Evolutionary conservation across 768 basidiomycete genomes (phyloP).

Genomic region (Holtermannia corniformis): DNA sequence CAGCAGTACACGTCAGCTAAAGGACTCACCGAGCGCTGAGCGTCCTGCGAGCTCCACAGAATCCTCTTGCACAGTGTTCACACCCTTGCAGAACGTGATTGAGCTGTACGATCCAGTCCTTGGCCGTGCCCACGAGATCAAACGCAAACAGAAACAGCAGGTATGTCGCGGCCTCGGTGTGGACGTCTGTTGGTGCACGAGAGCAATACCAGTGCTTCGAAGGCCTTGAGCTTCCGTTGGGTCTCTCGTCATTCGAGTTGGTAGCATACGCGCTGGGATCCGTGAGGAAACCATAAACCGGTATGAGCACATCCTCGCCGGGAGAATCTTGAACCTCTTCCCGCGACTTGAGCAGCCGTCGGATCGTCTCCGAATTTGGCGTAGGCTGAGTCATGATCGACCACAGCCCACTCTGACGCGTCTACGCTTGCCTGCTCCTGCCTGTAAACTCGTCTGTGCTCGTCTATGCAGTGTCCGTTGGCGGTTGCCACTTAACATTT

Average conservation of each 20-base stretch:
- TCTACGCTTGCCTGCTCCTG: background rate
- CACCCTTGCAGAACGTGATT: conserved; percentile 55
- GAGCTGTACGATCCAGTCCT: conserved; percentile 56
- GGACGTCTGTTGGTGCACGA: conserved; percentile 48
- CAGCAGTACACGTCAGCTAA: background rate
- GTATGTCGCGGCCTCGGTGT: conserved; percentile 64
- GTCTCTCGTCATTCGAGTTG: conserved; percentile 3
- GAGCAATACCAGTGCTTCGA: conserved; percentile 70
- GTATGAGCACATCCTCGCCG: conserved; percentile 22
- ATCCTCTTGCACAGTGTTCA: conserved; percentile 57
- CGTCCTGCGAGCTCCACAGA: conserved; percentile 55
- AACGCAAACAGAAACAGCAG: conserved; percentile 76
- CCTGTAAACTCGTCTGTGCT: background rate
- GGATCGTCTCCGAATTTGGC: conserved; percentile 12
- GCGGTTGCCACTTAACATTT: conserved; percentile 4
- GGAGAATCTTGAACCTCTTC: conserved; percentile 22
- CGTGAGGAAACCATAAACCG: conserved; percentile 25
- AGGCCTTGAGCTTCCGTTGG: background rate
- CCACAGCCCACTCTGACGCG: background rate
- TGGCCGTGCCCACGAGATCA: conserved; percentile 47
- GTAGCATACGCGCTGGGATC: conserved; percentile 4
- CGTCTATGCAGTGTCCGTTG: conserved; percentile 1
- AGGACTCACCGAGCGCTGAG: conserved; percentile 63
- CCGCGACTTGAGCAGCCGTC: conserved; percentile 27
- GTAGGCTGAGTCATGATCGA: background rate